Percentiles rank a stretch among this genome's conserved stretches.
Conservation (phyloP, 179 eudicot genomes). For the Patellifolia procumbens region DNA sequence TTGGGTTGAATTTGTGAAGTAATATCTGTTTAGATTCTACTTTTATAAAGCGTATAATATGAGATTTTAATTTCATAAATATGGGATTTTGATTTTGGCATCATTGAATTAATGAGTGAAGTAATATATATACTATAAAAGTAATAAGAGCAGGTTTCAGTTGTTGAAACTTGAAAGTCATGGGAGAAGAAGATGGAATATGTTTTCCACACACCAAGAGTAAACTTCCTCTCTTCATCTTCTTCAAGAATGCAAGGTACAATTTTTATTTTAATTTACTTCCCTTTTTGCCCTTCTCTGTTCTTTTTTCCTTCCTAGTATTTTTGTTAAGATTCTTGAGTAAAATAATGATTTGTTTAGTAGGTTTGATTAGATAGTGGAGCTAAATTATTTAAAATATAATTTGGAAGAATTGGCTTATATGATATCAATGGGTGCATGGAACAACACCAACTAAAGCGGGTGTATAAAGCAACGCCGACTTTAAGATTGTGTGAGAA, state of each 20-base stretch:
- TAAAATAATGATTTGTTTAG: background rate
- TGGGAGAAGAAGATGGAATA: slow-evolving; percentile 46
- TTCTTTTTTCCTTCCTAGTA: background rate
- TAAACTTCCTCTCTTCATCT: slow-evolving; percentile 42
- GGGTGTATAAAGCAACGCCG: too few species aligned
- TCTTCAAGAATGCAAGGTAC: slow-evolving; percentile 56
- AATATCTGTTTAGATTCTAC: too few species aligned
- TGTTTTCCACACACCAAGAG: slow-evolving; percentile 36
- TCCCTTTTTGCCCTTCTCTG: background rate
- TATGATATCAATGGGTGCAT: too few species aligned
- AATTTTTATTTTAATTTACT: too few species aligned
- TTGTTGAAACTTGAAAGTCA: slow-evolving; percentile 9
- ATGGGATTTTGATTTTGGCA: too few species aligned
- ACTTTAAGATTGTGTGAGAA: too few species aligned
- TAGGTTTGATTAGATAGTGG: background rate
- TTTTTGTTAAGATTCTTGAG: background rate
- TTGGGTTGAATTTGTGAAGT: too few species aligned
- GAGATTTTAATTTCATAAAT: too few species aligned
- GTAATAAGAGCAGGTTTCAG: background rate
- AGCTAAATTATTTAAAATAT: background rate
- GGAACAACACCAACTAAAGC: too few species aligned
- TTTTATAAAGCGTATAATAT: too few species aligned
- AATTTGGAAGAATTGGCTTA: too few species aligned
- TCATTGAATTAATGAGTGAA: background rate
- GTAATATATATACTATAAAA: background rate